Conservation (phyloP, 2,329 filamentous ascomycete genomes). For the Botrytis fragariae region DNA sequence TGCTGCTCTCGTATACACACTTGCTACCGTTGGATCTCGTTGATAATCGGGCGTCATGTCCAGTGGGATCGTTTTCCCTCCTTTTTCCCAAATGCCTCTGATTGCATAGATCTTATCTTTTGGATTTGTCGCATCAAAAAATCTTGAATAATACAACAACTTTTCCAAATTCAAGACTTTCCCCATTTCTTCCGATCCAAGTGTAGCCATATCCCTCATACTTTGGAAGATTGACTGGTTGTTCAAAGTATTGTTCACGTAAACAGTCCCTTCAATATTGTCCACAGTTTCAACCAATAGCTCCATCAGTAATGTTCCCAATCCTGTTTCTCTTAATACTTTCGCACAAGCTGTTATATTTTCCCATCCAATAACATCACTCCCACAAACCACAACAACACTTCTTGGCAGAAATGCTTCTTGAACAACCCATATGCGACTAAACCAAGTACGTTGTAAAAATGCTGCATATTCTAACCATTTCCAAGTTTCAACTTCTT, state of each 20-base stretch:
- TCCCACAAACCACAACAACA: conserved; percentile 15
- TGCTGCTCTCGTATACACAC: conserved; percentile 21
- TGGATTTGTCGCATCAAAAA: conserved; percentile 21
- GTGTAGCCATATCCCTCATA: conserved; percentile 10
- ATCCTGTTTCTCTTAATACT: conserved; percentile 18
- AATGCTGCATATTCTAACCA: conserved; percentile 24
- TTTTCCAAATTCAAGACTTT: conserved; percentile 19
- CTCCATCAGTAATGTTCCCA: conserved; percentile 18
- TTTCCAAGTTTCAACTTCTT: conserved; percentile 8
- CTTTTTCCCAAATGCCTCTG: conserved; percentile 21
- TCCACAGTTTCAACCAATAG: conserved; percentile 16
- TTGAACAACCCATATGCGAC: conserved; percentile 25
- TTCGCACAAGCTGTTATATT: conserved; percentile 18
- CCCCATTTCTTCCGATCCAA: not conserved
- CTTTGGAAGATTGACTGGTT: conserved; percentile 23
- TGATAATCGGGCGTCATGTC: conserved; percentile 18
- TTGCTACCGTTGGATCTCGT: not conserved
- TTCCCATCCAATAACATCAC: conserved; percentile 16
- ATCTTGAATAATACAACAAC: conserved; percentile 21
- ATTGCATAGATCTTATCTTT: conserved; percentile 24
- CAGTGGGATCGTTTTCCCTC: conserved; percentile 4
- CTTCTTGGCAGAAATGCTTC: conserved; percentile 21
- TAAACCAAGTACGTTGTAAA: conserved; percentile 23
- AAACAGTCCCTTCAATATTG: conserved; percentile 10
- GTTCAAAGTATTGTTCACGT: conserved; percentile 19